These are phyloP conservation scores for Aegilops bicornis DNA, from an alignment of 176 grass and related monocot genomes.

Conservation along the genomic window DNA sequence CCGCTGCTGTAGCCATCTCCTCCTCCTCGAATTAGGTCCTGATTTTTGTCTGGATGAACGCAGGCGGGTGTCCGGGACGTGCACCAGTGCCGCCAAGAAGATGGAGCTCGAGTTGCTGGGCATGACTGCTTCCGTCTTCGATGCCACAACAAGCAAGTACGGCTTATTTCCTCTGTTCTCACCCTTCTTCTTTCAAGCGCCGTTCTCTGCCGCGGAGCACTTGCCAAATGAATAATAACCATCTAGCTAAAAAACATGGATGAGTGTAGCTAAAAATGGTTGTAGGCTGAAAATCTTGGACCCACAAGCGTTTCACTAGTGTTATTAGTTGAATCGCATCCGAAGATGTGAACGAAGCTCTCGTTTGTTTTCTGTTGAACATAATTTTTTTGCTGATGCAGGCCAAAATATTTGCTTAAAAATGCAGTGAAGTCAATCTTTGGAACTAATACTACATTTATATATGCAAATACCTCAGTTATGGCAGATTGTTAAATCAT, in stretches of 20 bases:
- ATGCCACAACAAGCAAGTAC: slow-evolving; percentile 48
- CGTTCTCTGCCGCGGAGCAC: neutral
- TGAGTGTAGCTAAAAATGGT: neutral
- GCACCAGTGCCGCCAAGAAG: slow-evolving; percentile 50
- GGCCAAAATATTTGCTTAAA: neutral
- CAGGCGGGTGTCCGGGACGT: slow-evolving; percentile 74
- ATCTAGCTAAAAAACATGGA: neutral
- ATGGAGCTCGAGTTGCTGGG: slow-evolving; percentile 62
- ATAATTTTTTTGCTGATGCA: neutral
- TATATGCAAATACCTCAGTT: neutral
- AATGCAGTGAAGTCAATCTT: neutral
- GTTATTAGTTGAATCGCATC: neutral
- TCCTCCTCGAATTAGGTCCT: neutral
- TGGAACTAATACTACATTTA: neutral
- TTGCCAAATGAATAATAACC: neutral
- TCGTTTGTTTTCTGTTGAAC: neutral
- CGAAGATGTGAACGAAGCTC: neutral
- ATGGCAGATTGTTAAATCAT: neutral
- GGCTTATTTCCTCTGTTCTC: slow-evolving; percentile 2
- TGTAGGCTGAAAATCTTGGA: neutral
- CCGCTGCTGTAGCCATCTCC: neutral
- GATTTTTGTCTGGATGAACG: neutral
- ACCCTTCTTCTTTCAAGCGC: neutral
- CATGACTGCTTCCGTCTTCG: slow-evolving; percentile 58
- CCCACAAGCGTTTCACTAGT: neutral